Evolutionary conservation across 345 rosid species (phyloP).

Genomic region (Citrus sinensis): DVS_A1.0 CM039163.1:49518501-49519000

Average conservation of each 20-base stretch:
- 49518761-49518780: constrained; percentile 54
- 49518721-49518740: constrained; percentile 58
- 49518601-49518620: constrained; percentile 58
- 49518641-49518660: constrained; percentile 59
- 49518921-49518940: constrained; percentile 39
- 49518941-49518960: constrained; percentile 43
- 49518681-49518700: constrained; percentile 54
- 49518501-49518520: constrained; percentile 46
- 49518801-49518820: constrained; percentile 56
- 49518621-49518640: constrained; percentile 59
- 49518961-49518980: constrained; percentile 45
- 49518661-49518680: constrained; percentile 59
- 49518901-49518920: constrained; percentile 52
- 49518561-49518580: constrained; percentile 50
- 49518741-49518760: constrained; percentile 47
- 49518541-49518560: constrained; percentile 41
- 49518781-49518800: constrained; percentile 74
- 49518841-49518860: constrained; percentile 87
- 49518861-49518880: constrained; percentile 40
- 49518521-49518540: constrained; percentile 42
- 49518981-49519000: constrained; percentile 42
- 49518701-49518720: constrained; percentile 68
- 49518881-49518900: constrained; percentile 43
- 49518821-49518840: constrained; percentile 62
- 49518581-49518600: constrained; percentile 52